A percentile compares a stretch with the other conserved stretches of the same genome.
phyloP scores from a whole-genome alignment of 345 rosid species.

The Hibiscus tridactylites region DNA sequence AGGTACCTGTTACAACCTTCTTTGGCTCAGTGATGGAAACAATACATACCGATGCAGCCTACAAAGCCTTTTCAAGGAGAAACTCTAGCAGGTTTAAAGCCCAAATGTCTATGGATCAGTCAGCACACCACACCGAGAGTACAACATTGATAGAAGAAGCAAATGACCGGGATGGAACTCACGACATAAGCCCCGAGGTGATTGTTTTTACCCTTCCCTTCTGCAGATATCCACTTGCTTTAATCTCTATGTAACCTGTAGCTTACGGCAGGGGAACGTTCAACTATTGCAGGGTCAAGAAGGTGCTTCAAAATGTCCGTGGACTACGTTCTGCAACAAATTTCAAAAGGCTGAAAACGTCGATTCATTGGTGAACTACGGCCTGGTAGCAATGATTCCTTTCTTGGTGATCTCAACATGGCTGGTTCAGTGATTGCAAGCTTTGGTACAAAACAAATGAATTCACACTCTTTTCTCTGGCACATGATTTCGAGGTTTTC shows the following conservation, averaged over 20 bases:
- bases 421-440: not conserved
- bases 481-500: too few relatives aligned
- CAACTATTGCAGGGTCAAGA: slow-evolving; percentile 36
- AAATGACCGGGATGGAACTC: slow-evolving; percentile 14
- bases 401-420: not conserved
- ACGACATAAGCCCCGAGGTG: slow-evolving; percentile 30
- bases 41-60: slow-evolving; percentile 68
- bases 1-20: slow-evolving; percentile 96
- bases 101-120: slow-evolving; percentile 22
- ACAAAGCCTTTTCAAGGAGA: slow-evolving; percentile 33
- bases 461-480: too few relatives aligned
- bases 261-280: not conserved
- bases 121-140: slow-evolving; percentile 19
- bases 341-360: slow-evolving; percentile 36
- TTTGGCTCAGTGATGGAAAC: slow-evolving; percentile 98
- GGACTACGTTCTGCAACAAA: slow-evolving; percentile 26
- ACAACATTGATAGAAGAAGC: slow-evolving; percentile 16
- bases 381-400: slow-evolving; percentile 51
- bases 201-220: not conserved
- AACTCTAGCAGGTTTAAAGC: slow-evolving; percentile 21
- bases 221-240: not conserved
- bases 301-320: slow-evolving; percentile 31
- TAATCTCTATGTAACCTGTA: not conserved
- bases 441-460: too few relatives aligned
- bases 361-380: slow-evolving; percentile 51